Evolutionary conservation across 2,329 filamentous ascomycete genomes (phyloP), one percentile per base, ranked within the genome.

Genomic region (Talaromyces sp.): DNA sequence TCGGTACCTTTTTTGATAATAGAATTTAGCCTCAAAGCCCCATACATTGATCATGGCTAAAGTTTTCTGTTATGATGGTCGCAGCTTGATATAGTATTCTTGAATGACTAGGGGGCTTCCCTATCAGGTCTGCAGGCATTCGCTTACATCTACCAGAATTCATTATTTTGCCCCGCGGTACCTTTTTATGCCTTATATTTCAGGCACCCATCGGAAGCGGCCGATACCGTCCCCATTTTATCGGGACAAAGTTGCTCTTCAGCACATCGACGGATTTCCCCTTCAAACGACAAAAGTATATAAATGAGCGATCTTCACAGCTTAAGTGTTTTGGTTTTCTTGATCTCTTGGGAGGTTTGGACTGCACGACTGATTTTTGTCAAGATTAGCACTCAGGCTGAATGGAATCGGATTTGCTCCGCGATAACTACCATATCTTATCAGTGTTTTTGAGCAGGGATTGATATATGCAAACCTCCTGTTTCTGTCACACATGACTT

Each of bases 131-230:
- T 31, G 7, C 8, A 31, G 4, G 35, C 35, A 10, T 37, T 37
- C 13, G 35, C 35, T 10, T 10, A 37, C 2, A 37, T 37, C 9
- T 37, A 37, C 1, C 35, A 1, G 13, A 37, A 13, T 13, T 37
- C 9, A 37, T 37, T 37, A 37, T 7, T 37, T 37, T 37, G 35
- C 37, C 13, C 37, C 56, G 56, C 25, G 10, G 19, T 7, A n/a
- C 3, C 2, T 1, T 3, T 27, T 19, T 0, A 9, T 59, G 37
- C 56, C 56, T 43, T 3, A 31, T 7, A 43, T 11, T n/a, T 45
- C 15, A 59, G 56, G 41, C 61, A 47, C 9, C 7, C 0, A 58
- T 66, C 63, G 59, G 52, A 68, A 65, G 45, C 62, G 68, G 68
- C 62, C 68, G 68, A 68, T 61, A 58, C 64, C 64, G 61, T 45